Evolutionary conservation across 805 yeast species (phyloP), one percentile per base, ranked within the genome.

Genomic region (Candida fluviatilis): DNA sequence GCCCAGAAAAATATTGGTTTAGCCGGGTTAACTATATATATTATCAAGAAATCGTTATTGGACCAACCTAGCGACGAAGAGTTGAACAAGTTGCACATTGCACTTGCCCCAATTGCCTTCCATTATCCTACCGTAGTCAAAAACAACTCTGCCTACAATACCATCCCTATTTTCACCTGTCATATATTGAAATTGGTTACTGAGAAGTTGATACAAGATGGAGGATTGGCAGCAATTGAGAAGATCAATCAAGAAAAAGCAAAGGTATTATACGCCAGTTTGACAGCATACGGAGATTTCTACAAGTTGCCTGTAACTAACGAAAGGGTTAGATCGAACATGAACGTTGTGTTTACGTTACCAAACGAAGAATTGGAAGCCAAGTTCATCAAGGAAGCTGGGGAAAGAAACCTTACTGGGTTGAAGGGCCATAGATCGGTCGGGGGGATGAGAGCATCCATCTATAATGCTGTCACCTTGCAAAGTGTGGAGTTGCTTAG

Each of bases 1-100:
- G 99, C 98, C 18, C 99, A 93, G 66, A 93, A 93, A 66, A 93
- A 93, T 61, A 88, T 93, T 56, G 99, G 99, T 39, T 69, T 93
- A 55, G 97, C 99, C 7, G 99, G 99, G 27, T 77, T 93, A 47
- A 84, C 97, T 12, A 73, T 93, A 45, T 91, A 89, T 61, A 91
- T 93, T 52, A 82, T 90, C 62, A 88, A 86, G 64, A 91, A 89
- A 60, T 56, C 81, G 1, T 72, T 93, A 39, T 64, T 93, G 18
- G 84, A 80, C 18, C 78, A 78, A 47, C 79, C 88, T 3, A 49
- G 78, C 2, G 85, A 79, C 46, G 82, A 68, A 1, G 80, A 79
- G 48, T 69, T 89, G 50, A 68, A 58, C 31, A 63, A 66, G 26
- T 64, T 80, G 36, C 76, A 76, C 13, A 59, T 87, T n/a, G 95